Evolutionary conservation across 164 flowering plant genomes (phyloP).

Genomic region (Stephania yunnanensis): DNA sequence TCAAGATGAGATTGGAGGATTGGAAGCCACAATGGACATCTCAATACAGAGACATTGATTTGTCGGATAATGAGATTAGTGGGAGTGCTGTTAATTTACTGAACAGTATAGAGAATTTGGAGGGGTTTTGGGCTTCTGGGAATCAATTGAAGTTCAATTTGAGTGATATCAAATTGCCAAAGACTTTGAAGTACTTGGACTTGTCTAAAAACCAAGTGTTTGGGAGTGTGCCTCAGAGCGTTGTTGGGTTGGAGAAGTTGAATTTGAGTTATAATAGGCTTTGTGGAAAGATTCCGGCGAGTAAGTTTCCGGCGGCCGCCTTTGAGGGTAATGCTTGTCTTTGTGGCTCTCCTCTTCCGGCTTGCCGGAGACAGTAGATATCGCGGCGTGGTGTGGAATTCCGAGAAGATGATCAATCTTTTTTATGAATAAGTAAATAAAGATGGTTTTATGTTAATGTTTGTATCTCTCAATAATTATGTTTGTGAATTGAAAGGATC

Average conservation of each 20-base stretch:
- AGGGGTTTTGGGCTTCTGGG: constrained; percentile 44
- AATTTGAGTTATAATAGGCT: constrained; percentile 59
- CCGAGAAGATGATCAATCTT: too few species aligned
- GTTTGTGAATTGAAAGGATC: too few species aligned
- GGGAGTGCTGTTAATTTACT: constrained; percentile 55
- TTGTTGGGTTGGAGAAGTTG: constrained; percentile 37
- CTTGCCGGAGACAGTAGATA: constrained; percentile 27
- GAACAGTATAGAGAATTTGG: constrained; percentile 44
- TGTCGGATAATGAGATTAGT: constrained; percentile 52
- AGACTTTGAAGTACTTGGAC: constrained; percentile 48
- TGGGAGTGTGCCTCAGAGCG: constrained; percentile 47
- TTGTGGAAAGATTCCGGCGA: constrained; percentile 52
- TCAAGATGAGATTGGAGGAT: constrained; percentile 45
- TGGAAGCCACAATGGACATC: constrained; percentile 57
- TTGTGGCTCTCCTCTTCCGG: constrained; percentile 54
- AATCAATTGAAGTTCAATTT: constrained; percentile 46
- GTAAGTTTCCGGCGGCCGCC: constrained; percentile 41
- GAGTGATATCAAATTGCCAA: constrained; percentile 28
- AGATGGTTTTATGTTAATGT: too few species aligned
- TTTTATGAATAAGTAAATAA: too few species aligned
- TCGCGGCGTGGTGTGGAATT: too few species aligned
- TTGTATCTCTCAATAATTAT: too few species aligned
- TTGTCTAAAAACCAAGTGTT: constrained; percentile 47
- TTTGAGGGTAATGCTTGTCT: constrained; percentile 61
- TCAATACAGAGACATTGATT: constrained; percentile 67